phyloP scores from a whole-genome alignment of 441 rosid species.

The Erodium texanum region DNA sequence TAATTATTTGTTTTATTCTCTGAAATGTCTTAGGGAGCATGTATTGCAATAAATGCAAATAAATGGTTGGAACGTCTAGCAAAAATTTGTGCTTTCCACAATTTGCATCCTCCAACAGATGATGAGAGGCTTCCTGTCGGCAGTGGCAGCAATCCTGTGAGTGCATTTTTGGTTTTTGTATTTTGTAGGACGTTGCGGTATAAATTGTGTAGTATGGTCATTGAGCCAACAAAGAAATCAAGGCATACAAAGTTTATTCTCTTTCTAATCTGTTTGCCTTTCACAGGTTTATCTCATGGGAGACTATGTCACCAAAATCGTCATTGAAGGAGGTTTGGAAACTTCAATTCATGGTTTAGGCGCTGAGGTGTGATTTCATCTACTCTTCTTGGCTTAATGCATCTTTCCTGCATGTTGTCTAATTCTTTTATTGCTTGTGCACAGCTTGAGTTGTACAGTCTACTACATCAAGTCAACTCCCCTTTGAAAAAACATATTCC shows the following conservation, averaged over 20 bases:
- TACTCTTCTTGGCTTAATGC: constrained; percentile 4
- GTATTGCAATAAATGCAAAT: constrained; percentile 73
- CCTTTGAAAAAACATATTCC: constrained; percentile 62
- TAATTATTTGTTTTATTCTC: constrained; percentile 2
- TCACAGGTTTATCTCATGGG: constrained; percentile 75
- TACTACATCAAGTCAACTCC: constrained; percentile 40
- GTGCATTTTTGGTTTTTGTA: constrained; percentile 14
- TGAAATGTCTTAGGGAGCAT: constrained; percentile 63
- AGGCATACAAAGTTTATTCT: constrained; percentile 4
- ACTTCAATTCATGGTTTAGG: constrained; percentile 73
- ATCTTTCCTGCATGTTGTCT: constrained; percentile 12
- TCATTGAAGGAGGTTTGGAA: constrained; percentile 83
- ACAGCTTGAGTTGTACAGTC: constrained; percentile 81
- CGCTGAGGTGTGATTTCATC: constrained; percentile 52
- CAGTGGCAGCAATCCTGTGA: constrained; percentile 94
- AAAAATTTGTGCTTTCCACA: constrained; percentile 63
- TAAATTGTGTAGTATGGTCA: background rate
- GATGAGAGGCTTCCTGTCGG: constrained; percentile 91
- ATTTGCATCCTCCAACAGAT: constrained; percentile 49
- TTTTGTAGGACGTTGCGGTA: background rate
- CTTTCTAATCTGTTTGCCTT: constrained; percentile 19
- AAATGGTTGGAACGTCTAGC: constrained; percentile 72
- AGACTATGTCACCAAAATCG: constrained; percentile 67
- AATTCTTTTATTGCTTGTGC: constrained; percentile 18
- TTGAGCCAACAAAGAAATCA: background rate